A percentile compares a stretch with the other conserved stretches of the same genome.
These are phyloP conservation scores for Sphenostylis stenocarpa DNA, from an alignment of 306 rosid species.

Conservation along the genomic window DNA sequence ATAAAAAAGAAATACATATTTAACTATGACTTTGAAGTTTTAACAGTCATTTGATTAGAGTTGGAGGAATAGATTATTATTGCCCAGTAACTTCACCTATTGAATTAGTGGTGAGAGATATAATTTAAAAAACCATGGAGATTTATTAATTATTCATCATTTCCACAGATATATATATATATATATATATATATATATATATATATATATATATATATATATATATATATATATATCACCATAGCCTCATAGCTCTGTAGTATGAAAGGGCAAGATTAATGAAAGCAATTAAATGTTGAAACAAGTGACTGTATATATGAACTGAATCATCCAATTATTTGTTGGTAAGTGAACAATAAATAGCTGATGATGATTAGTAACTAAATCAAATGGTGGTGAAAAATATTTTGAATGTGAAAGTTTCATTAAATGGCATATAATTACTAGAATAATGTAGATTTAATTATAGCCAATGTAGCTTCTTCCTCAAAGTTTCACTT, in stretches of 20 bases:
- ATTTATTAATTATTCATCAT: too few species aligned
- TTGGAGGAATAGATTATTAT: too few species aligned
- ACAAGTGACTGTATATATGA: neutral
- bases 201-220: too few species aligned
- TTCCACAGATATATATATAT: too few species aligned
- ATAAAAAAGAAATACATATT: too few species aligned
- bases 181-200: too few species aligned
- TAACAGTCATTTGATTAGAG: too few species aligned
- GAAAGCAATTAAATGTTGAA: conserved; percentile 25
- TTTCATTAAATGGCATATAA: conserved; percentile 32
- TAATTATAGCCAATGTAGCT: conserved; percentile 23
- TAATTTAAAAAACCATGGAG: too few species aligned
- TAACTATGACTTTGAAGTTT: too few species aligned
- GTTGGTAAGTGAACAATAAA: conserved; percentile 20
- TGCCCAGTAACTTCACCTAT: too few species aligned
- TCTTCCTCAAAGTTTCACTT: neutral
- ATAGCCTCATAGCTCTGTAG: conserved; percentile 17
- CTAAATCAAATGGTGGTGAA: conserved; percentile 1
- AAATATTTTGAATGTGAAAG: conserved; percentile 13
- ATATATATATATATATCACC: too few species aligned
- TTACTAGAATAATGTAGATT: conserved; percentile 11
- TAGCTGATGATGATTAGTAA: conserved; percentile 25
- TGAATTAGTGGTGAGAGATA: too few species aligned
- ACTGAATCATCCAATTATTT: neutral
- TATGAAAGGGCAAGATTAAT: neutral